Evolutionary conservation across 176 grass and related monocot genomes (phyloP).

Genomic region (Calamus simplicifolius): DNA sequence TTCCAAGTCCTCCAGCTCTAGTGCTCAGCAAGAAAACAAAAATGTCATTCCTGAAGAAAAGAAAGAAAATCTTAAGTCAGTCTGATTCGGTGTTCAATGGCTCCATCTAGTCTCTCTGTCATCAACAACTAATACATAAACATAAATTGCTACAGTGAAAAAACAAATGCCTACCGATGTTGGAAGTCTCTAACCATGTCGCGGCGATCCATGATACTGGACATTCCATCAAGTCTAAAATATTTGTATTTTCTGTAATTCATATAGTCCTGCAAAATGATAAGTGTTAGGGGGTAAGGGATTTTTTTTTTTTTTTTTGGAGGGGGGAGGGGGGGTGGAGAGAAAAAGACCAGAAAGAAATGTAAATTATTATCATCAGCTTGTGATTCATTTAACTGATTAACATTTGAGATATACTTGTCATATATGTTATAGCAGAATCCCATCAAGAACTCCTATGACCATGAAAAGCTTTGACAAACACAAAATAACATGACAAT

Average conservation of each 20-base stretch:
- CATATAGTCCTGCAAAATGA: conserved; percentile 89
- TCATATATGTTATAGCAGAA: too few relatives aligned
- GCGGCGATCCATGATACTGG: conserved; percentile 82
- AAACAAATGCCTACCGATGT: conserved; percentile 38
- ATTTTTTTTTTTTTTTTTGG: neutral
- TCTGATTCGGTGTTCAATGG: neutral
- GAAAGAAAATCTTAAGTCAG: neutral
- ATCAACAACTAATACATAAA: too few relatives aligned
- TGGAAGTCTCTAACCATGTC: conserved; percentile 99
- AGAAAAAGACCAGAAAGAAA: too few relatives aligned
- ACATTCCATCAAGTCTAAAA: conserved; percentile 93
- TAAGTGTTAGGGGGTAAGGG: neutral
- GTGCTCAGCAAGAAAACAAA: conserved; percentile 99
- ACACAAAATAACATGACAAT: too few relatives aligned
- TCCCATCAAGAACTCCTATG: too few relatives aligned
- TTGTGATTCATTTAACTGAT: too few relatives aligned
- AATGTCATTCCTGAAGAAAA: conserved; percentile 75
- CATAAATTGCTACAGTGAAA: too few relatives aligned
- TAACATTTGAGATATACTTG: too few relatives aligned
- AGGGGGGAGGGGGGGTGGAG: too few relatives aligned
- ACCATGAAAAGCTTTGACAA: too few relatives aligned
- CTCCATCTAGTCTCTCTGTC: neutral
- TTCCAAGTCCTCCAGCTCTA: conserved; percentile 94
- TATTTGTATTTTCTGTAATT: conserved; percentile 99
- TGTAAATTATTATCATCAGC: too few relatives aligned